A percentile compares a stretch with the other conserved stretches of the same genome.
Conservation (phyloP, 2,329 filamentous ascomycete genomes). For the Cordyceps tenuipes region DNA sequence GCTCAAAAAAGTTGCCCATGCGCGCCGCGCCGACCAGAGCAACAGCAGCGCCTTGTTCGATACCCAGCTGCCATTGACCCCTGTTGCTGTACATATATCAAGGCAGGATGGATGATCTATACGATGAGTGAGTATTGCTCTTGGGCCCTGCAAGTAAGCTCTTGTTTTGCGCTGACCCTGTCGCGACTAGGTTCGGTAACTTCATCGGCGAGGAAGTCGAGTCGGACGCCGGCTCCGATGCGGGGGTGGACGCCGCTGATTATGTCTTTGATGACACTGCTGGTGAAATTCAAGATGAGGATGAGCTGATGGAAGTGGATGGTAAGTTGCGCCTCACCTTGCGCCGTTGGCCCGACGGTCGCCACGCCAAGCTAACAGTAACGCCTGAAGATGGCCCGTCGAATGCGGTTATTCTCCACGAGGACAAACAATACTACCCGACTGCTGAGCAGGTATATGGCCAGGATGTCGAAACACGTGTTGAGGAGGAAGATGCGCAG, state of each 20-base stretch:
- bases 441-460: slow-evolving; percentile 97
- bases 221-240: slow-evolving; percentile 79
- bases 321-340: slow-evolving; percentile 36
- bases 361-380: slow-evolving; percentile 19
- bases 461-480: slow-evolving; percentile 85
- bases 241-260: slow-evolving; percentile 63
- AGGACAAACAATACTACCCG: slow-evolving; percentile 99
- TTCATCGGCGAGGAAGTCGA: slow-evolving; percentile 88
- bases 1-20: slow-evolving; percentile 17
- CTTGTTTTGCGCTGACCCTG: slow-evolving; percentile 5
- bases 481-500: slow-evolving; percentile 96
- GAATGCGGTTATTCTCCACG: slow-evolving; percentile 94
- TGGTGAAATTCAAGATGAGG: slow-evolving; percentile 54
- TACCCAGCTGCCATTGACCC: slow-evolving; percentile 18
- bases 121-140: slow-evolving; percentile 66
- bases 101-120: slow-evolving; percentile 78
- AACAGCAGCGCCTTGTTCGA: slow-evolving; percentile 1
- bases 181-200: slow-evolving; percentile 74
- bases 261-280: slow-evolving; percentile 76
- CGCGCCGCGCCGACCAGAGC: not conserved
- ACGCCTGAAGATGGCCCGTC: slow-evolving; percentile 61
- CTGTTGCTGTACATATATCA: slow-evolving; percentile 11
- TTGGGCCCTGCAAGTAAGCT: not conserved
- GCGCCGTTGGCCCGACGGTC: slow-evolving; percentile 7
- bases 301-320: slow-evolving; percentile 92